These are phyloP conservation scores for Lentinula novae-zelandiae DNA, from an alignment of 1,284 basidiomycete species.

Conservation along the genomic window DNA sequence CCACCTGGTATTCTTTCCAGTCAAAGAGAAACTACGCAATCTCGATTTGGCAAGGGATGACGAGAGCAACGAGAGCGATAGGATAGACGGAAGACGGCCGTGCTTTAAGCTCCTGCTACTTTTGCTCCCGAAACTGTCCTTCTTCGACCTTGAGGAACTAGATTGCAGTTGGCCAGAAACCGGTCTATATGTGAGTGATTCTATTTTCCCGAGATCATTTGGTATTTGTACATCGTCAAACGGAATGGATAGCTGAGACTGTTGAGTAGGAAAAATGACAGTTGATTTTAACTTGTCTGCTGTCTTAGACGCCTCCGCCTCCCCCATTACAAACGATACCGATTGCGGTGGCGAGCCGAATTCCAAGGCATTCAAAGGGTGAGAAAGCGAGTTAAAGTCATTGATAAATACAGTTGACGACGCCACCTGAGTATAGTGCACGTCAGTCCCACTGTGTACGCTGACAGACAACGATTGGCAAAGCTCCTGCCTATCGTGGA, in stretches of 20 bases:
- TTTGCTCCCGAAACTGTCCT: neutral
- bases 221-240: neutral
- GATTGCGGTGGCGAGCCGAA: neutral
- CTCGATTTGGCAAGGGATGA: neutral
- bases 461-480: neutral
- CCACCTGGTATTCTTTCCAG: neutral
- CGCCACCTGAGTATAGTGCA: neutral
- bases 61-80: neutral
- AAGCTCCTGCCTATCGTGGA: neutral
- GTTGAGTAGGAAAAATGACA: neutral
- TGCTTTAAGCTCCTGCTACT: neutral
- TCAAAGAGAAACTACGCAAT: constrained; percentile 1
- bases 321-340: neutral
- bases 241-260: neutral
- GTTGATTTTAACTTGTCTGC: neutral
- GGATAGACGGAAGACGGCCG: neutral
- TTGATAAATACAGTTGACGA: neutral
- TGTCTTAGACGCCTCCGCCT: neutral
- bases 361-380: neutral
- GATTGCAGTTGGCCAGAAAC: neutral
- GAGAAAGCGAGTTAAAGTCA: neutral
- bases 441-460: neutral
- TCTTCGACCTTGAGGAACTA: neutral
- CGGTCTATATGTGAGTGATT: neutral
- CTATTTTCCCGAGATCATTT: neutral